Conservation (phyloP, 768 basidiomycete species). For the Trametes sanguinea region DNA sequence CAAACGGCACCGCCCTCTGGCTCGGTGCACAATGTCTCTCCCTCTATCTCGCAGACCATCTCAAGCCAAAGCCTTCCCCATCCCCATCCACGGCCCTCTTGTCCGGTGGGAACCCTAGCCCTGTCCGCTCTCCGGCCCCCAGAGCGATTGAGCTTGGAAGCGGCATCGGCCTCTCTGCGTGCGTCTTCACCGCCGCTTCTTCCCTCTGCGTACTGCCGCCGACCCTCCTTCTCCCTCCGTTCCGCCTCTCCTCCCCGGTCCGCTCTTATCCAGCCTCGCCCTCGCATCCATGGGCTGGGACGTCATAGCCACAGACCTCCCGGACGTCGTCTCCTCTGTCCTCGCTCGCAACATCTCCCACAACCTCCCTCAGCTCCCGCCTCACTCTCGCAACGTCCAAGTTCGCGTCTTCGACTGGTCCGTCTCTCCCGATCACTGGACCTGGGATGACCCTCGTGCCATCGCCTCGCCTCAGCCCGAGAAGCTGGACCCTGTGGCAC, state of each 20-base stretch:
- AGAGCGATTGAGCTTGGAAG: conserved; percentile 77
- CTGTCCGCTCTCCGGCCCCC: conserved; percentile 16
- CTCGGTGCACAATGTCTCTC: conserved; percentile 78
- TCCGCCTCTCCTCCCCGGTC: neutral
- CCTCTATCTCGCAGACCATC: conserved; percentile 52
- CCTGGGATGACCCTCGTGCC: conserved; percentile 45
- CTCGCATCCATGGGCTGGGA: conserved; percentile 71
- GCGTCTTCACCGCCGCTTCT: conserved; percentile 35
- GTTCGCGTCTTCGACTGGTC: conserved; percentile 75
- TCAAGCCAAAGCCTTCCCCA: conserved; percentile 29
- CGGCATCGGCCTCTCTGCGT: conserved; percentile 81
- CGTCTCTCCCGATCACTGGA: conserved; percentile 54
- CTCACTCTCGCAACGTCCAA: conserved; percentile 49
- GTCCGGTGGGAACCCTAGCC: conserved; percentile 19
- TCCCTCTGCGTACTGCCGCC: conserved; percentile 2
- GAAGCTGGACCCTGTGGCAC: conserved; percentile 6
- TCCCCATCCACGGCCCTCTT: conserved; percentile 15
- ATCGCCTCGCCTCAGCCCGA: conserved; percentile 10
- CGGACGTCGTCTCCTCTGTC: conserved; percentile 61
- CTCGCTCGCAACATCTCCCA: conserved; percentile 60
- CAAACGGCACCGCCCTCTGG: conserved; percentile 86
- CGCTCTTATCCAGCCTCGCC: conserved; percentile 48
- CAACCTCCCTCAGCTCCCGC: conserved; percentile 41
- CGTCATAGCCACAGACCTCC: conserved; percentile 76
- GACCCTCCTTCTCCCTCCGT: conserved; percentile 7